phyloP scores from a whole-genome alignment of 306 rosid species.

The Prunus davidiana region DNA sequence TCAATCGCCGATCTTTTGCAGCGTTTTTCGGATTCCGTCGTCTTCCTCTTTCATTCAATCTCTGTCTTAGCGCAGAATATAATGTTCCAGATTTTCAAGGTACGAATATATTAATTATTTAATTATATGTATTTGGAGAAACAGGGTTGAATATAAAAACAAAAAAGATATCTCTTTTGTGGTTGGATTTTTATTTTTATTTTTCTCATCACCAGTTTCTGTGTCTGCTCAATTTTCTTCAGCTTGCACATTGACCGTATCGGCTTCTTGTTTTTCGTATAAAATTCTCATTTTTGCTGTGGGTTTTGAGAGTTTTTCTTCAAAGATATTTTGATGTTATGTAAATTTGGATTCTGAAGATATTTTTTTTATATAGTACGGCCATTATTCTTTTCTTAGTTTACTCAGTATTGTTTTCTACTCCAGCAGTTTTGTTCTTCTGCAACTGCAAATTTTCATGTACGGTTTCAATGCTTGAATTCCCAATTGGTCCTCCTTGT shows the following conservation, averaged over 20 bases:
- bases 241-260: conserved; percentile 35
- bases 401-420: conserved; percentile 27
- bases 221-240: conserved; percentile 23
- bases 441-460: conserved; percentile 29
- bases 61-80: conserved; percentile 48
- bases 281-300: not conserved
- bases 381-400: conserved; percentile 24
- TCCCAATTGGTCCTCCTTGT: conserved; percentile 20
- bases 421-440: conserved; percentile 28
- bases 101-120: conserved; percentile 27
- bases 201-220: not conserved
- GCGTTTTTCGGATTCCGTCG: conserved; percentile 60
- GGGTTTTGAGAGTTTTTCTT: conserved; percentile 3
- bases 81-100: conserved; percentile 93
- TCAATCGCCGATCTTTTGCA: conserved; percentile 59
- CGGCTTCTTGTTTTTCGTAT: conserved; percentile 2
- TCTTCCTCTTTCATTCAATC: conserved; percentile 42
- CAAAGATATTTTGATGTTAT: not conserved
- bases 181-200: not conserved
- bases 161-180: not conserved
- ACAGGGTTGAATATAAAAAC: conserved; percentile 1
- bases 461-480: conserved; percentile 33
- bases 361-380: conserved; percentile 10
- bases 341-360: conserved; percentile 11
- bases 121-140: not conserved